phyloP scores from a whole-genome alignment of 805 yeast species.

The Hanseniaspora mollemarum region DNA sequence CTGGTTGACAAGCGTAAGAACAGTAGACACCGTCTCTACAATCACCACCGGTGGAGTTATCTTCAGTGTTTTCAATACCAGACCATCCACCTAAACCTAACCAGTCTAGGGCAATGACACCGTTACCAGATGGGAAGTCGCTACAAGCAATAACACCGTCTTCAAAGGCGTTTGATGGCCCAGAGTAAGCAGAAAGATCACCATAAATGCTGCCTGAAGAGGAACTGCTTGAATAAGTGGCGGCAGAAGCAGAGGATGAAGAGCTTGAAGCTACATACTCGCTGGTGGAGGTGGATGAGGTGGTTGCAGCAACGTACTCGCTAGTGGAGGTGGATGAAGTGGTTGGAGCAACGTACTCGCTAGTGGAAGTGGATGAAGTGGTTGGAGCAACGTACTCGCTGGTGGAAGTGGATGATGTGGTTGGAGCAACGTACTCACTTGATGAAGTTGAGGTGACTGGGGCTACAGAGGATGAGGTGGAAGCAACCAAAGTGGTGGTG shows the following conservation, averaged over 20 bases:
- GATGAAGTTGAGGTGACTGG: too few species aligned
- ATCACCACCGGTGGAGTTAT: constrained; percentile 47
- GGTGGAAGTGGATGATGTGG: constrained; percentile 21
- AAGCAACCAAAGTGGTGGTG: constrained; percentile 14
- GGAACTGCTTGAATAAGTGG: constrained; percentile 24
- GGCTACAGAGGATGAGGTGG: constrained; percentile 16
- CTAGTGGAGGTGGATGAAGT: constrained; percentile 24
- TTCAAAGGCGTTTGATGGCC: constrained; percentile 39
- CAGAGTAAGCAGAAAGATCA: constrained; percentile 37
- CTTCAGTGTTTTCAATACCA: constrained; percentile 46
- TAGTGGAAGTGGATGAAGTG: constrained; percentile 21
- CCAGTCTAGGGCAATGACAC: constrained; percentile 65
- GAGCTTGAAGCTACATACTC: constrained; percentile 25
- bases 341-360: constrained; percentile 22
- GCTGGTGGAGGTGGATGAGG: constrained; percentile 29
- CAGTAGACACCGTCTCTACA: constrained; percentile 90
- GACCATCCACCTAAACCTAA: constrained; percentile 76
- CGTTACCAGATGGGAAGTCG: constrained; percentile 67
- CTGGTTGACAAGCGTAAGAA: constrained; percentile 96
- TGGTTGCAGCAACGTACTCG: constrained; percentile 27
- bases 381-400: constrained; percentile 22
- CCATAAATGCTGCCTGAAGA: constrained; percentile 36
- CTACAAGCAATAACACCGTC: constrained; percentile 64
- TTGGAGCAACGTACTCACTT: constrained; percentile 25
- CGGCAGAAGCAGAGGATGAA: constrained; percentile 21